phyloP scores from a whole-genome alignment of 1,284 basidiomycete genomes.

The Anthracocystis walkeri region DNA sequence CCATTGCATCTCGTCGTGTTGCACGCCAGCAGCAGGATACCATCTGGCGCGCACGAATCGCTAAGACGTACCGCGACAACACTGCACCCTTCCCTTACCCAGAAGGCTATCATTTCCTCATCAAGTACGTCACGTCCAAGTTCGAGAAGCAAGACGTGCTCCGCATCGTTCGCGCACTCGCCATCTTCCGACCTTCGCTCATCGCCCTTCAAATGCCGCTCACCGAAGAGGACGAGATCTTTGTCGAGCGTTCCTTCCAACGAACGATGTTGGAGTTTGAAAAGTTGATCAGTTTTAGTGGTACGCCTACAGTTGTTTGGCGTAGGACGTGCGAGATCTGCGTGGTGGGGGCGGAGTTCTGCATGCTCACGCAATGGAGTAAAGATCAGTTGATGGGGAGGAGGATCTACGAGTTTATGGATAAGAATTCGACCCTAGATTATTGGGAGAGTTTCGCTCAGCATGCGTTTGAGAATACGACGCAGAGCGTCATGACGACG shows the following conservation, averaged over 20 bases:
- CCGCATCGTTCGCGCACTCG: constrained; percentile 90
- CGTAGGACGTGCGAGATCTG: constrained; percentile 96
- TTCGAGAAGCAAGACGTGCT: constrained; percentile 96
- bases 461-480: constrained; percentile 68
- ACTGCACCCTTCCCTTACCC: constrained; percentile 66
- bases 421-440: constrained; percentile 64
- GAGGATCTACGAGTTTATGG: constrained; percentile 68
- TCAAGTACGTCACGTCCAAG: constrained; percentile 73
- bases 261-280: constrained; percentile 92
- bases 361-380: constrained; percentile 78
- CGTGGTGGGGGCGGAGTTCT: constrained; percentile 94
- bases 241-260: constrained; percentile 95
- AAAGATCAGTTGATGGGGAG: constrained; percentile 64
- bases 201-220: constrained; percentile 82
- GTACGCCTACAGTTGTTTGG: constrained; percentile 99
- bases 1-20: constrained; percentile 45
- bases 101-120: constrained; percentile 68
- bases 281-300: constrained; percentile 95
- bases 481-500: constrained; percentile 65
- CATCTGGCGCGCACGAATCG: constrained; percentile 65
- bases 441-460: constrained; percentile 69
- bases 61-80: constrained; percentile 61
- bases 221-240: constrained; percentile 71
- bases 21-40: constrained; percentile 51
- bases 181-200: constrained; percentile 91